Percentiles rank a stretch among this genome's conserved stretches.
Evolutionary conservation across 345 rosid species (phyloP).

Genomic region (Adansonia digitata): DNA sequence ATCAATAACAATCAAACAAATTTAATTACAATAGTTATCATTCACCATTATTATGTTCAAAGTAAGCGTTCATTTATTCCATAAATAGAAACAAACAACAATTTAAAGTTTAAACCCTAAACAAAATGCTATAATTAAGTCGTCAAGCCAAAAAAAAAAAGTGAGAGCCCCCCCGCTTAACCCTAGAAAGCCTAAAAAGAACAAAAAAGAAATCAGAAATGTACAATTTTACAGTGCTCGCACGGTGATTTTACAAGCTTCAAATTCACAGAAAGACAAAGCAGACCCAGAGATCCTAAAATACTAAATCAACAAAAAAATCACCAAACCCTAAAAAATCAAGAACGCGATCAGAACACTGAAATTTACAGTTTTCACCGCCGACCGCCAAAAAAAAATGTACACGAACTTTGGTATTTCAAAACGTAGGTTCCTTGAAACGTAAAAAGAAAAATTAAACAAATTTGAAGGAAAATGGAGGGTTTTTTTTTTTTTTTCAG

Average conservation of each 20-base stretch:
- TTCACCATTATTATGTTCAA: not conserved
- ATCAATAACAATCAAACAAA: not conserved
- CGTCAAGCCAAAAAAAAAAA: not conserved
- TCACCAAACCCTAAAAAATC: conserved; percentile 15
- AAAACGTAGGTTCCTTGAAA: not conserved
- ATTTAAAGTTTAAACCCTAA: not conserved
- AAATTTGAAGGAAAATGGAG: not conserved
- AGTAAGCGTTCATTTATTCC: not conserved
- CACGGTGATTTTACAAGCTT: conserved; percentile 12
- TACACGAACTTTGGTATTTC: not conserved
- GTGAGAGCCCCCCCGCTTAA: not conserved
- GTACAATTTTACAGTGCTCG: not conserved
- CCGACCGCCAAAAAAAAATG: not conserved
- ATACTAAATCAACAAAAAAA: not conserved
- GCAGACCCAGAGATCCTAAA: conserved; percentile 11
- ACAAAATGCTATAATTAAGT: not conserved
- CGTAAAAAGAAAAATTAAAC: not conserved
- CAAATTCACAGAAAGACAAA: not conserved
- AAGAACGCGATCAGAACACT: not conserved
- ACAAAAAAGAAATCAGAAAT: not conserved
- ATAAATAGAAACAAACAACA: not conserved
- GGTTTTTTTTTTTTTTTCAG: not conserved
- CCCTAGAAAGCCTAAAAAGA: not conserved
- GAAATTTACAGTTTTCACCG: not conserved
- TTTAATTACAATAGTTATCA: not conserved